Evolutionary conservation across 306 rosid genomes (phyloP), one percentile per base, ranked within the genome.

Genomic region (Vicia faba): DNA sequence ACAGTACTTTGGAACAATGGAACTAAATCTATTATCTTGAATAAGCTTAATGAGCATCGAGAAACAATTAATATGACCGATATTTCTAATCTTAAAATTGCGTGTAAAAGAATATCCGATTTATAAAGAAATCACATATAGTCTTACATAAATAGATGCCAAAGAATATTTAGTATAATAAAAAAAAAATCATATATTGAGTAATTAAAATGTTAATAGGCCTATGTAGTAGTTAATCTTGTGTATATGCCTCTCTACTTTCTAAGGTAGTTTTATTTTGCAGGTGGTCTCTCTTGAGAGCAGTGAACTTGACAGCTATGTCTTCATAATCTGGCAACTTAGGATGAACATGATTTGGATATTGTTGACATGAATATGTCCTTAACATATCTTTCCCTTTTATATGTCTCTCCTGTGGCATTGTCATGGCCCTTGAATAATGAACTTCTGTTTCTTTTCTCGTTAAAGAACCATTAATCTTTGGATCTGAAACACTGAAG

Each of bases 291-390:
- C 66, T 83, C 79, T 78, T 91, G 54, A 86, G 83, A 66, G 87
- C 89, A 83, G 20, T 58, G 75, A 88, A 91, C 73, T 62, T 81
- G 7, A 88, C 84, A 57, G 87, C 80, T 61, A 91, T 69, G 51
- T 84, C 95, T 20, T 88, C 92, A 70, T 78, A 88, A 16, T 88
- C 87, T 0, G 97, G 97, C 85, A 91, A 60, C 65, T 86, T 88
- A 1, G 92, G 97, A 81, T 88, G 95, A 57, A 88, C 92, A 79
- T 91, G 92, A 15, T 74, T 79, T 0, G 92, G 95, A 68, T 78
- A 48, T 28, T 57, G 76, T 45, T 72, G 82, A 75, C 80, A 86
- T 16, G 98, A 84, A 50, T 64, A 84, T 29, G 89, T 85, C 58
- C 96, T 66, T 58, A 68, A 68, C 58, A 85, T 76, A 1, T 75